Evolutionary conservation across 805 yeast genomes (phyloP).

Genomic region (Saccharomycopsis sp.): DNA sequence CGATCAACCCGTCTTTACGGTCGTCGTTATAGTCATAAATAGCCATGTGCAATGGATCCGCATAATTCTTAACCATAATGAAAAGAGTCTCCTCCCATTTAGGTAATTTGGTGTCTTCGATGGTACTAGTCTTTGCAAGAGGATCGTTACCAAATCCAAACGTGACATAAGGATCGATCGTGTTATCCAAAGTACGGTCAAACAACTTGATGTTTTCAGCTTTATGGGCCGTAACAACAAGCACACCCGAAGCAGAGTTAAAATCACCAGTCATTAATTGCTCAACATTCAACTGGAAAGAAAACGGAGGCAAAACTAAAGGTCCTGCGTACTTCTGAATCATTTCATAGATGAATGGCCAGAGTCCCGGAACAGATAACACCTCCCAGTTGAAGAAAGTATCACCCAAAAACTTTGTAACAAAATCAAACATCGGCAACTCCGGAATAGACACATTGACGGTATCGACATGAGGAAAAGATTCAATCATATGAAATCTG

Average conservation of each 20-base stretch:
- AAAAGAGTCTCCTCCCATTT: conserved; percentile 77
- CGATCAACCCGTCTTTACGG: conserved; percentile 75
- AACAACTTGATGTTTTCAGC: conserved; percentile 68
- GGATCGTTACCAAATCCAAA: conserved; percentile 53
- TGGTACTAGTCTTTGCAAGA: conserved; percentile 63
- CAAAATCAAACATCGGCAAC: conserved; percentile 84
- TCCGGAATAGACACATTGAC: conserved; percentile 79
- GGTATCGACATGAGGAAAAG: conserved; percentile 91
- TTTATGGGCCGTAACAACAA: conserved; percentile 58
- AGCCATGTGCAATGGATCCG: conserved; percentile 74
- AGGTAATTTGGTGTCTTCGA: conserved; percentile 60
- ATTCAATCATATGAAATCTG: conserved; percentile 80
- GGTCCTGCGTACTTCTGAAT: conserved; percentile 84
- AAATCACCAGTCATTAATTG: conserved; percentile 81
- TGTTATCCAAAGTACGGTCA: conserved; percentile 57
- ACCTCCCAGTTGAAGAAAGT: conserved; percentile 82
- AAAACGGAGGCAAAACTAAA: conserved; percentile 79
- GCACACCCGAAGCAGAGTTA: conserved; percentile 80
- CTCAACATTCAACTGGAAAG: conserved; percentile 88
- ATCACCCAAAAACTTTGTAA: conserved; percentile 67
- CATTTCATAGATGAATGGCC: conserved; percentile 77
- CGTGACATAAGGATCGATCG: conserved; percentile 84
- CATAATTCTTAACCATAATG: conserved; percentile 62
- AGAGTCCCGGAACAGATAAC: conserved; percentile 80
- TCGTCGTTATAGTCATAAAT: conserved; percentile 73